A percentile compares a stretch with the other conserved stretches of the same genome.
Conservation (phyloP, 371 early-diverging fungal species). For the Sporodiniella umbellata region DNA sequence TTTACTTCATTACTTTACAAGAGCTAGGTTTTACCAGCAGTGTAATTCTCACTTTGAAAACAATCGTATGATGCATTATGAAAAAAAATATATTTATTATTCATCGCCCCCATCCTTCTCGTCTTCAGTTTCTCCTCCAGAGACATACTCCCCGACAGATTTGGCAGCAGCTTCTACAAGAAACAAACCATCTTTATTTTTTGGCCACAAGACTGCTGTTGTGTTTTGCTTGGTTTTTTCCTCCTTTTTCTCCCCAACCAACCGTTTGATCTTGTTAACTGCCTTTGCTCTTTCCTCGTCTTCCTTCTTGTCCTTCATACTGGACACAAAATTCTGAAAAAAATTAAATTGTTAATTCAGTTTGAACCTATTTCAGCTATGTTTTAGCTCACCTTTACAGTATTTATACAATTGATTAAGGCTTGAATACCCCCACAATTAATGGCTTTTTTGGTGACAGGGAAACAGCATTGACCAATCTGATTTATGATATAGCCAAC, state of each 20-base stretch:
- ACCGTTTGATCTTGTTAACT: not conserved
- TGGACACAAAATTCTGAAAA: conserved; percentile 1
- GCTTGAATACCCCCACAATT: not conserved
- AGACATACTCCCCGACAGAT: conserved; percentile 1
- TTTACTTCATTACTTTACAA: conserved; percentile 1
- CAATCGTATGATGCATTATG: not conserved
- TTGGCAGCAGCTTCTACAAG: conserved; percentile 3
- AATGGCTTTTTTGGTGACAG: not conserved
- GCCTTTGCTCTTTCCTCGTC: not conserved
- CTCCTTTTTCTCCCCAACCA: not conserved
- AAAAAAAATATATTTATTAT: not conserved
- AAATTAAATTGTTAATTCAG: conserved; percentile 1
- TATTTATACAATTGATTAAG: not conserved
- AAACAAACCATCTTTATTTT: conserved; percentile 4
- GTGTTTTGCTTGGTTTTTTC: conserved; percentile 1
- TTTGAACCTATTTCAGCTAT: not conserved
- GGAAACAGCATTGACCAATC: not conserved
- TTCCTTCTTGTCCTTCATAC: not conserved
- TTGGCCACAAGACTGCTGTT: conserved; percentile 5
- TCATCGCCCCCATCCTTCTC: conserved; percentile 1
- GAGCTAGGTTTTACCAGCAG: not conserved
- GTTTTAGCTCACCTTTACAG: conserved; percentile 1
- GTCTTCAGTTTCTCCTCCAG: conserved; percentile 1
- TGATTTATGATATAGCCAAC: not conserved
- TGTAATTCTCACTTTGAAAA: not conserved